phyloP scores from a whole-genome alignment of 2,329 filamentous ascomycete species.

The Purpureocillium takamizusanense region DNA sequence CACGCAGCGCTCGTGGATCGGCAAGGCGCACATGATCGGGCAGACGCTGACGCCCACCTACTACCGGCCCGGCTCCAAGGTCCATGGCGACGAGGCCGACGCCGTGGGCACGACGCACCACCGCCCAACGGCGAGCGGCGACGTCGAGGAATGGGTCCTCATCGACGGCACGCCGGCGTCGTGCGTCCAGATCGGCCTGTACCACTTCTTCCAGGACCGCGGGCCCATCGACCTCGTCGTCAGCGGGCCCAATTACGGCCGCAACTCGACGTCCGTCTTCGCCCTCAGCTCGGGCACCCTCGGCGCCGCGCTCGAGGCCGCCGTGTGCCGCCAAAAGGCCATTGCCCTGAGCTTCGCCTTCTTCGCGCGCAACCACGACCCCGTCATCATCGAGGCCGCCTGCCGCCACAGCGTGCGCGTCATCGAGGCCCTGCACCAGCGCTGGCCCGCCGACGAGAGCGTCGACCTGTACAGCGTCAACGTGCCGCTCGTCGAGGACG shows the following conservation, averaged over 20 bases:
- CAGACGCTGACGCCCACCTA: conserved; percentile 78
- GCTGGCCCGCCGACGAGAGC: conserved; percentile 58
- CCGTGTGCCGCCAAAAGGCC: conserved; percentile 57
- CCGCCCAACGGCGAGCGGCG: conserved; percentile 41
- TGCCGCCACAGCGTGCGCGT: conserved; percentile 65
- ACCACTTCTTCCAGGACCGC: conserved; percentile 67
- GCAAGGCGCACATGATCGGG: conserved; percentile 93
- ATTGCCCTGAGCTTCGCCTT: conserved; percentile 90
- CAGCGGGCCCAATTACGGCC: conserved; percentile 73
- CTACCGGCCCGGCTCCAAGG: conserved; percentile 53
- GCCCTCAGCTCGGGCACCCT: conserved; percentile 70
- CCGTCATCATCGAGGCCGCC: conserved; percentile 68
- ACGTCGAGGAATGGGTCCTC: conserved; percentile 69
- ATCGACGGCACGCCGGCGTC: conserved; percentile 74
- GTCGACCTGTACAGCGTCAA: conserved; percentile 89
- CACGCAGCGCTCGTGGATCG: conserved; percentile 93
- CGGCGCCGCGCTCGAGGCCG: conserved; percentile 69
- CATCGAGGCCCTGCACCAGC: conserved; percentile 67
- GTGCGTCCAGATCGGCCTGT: conserved; percentile 73
- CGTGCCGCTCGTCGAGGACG: conserved; percentile 71
- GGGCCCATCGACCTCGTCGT: conserved; percentile 69
- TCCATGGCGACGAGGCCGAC: conserved; percentile 37
- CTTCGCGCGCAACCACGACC: conserved; percentile 76
- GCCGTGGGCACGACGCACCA: conserved; percentile 50
- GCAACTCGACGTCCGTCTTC: conserved; percentile 75